Evolutionary conservation across 306 rosid species (phyloP), one percentile per base, ranked within the genome.

Genomic region (Prunus davidiana): DNA sequence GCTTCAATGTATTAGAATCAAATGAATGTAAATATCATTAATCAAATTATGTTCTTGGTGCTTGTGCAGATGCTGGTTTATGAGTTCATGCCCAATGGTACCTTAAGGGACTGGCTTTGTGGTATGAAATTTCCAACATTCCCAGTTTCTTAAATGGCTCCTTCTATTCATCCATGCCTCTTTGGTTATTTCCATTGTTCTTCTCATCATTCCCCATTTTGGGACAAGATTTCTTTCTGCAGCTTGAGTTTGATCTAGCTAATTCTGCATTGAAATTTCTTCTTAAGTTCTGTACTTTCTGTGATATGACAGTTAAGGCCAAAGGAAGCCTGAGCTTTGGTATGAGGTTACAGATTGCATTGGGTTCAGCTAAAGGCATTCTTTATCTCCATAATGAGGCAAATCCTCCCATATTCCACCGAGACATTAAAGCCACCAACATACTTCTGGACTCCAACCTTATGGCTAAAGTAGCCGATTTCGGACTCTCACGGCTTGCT

Each of bases 341-440:
- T 28, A 85, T 50, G 88, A 90, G 98, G 71, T 68, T 94, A 73
- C 77, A 76, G 57, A 79, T 94, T 67, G 91, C 98, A 75, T 55
- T 91, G 87, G 98, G 91, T 69, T 82, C 98, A n/a, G 86, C 97
- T 34, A 91, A 83, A 82, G 98, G 97, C 67, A 89, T 94, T 71
- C 83, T 89, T 3, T 94, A 94, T 84, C 95, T 91, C 73, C 98
- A 94, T 66, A 90, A 91, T 3, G 97, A 91, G 78, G 97, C 98
- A 51, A 86, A 94, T 78, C 98, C 98, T 87, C 97, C 98, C 20
- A 89, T 94, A 84, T 88, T 86, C 86, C 98, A 94, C 85, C 79
- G 98, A 65, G 98, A 94, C 79, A 90, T 94, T 30, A 94, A 94
- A 84, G 89, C 98, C 67, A 91, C 84, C 64, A 94, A 91, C 89